Percentiles rank a stretch among this genome's conserved stretches.
phyloP scores from a whole-genome alignment of 257 asterid species.

The Nicotiana tabacum region DNA sequence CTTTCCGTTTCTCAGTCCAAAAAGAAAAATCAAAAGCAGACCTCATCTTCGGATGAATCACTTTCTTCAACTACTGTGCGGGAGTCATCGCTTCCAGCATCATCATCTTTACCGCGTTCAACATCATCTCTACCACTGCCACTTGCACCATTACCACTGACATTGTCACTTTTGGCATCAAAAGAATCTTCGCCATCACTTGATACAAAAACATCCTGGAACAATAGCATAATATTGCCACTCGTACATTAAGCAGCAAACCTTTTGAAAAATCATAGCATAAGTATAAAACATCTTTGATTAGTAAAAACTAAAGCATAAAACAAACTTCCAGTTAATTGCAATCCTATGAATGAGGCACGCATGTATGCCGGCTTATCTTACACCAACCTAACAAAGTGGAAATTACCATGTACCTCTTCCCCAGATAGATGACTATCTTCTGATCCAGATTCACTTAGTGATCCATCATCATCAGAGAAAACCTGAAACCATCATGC shows the following conservation, averaged over 20 bases:
- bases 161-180: conserved; percentile 5
- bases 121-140: conserved; percentile 16
- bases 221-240: conserved; percentile 3
- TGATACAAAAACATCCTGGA: conserved; percentile 48
- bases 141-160: conserved; percentile 14
- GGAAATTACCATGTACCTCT: conserved; percentile 47
- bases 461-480: conserved; percentile 38
- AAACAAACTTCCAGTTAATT: not conserved
- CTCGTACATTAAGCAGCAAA: not conserved
- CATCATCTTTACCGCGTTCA: conserved; percentile 18
- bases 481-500: conserved; percentile 30
- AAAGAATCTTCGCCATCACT: conserved; percentile 28
- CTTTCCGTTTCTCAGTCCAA: not conserved
- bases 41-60: conserved; percentile 90
- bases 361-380: not conserved
- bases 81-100: conserved; percentile 41
- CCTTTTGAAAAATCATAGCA: not conserved
- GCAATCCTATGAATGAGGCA: not conserved
- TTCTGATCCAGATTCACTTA: conserved; percentile 42
- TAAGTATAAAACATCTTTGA: not conserved
- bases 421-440: conserved; percentile 34
- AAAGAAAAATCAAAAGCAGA: conserved; percentile 17
- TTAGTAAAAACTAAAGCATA: not conserved
- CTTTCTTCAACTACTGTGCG: conserved; percentile 55
- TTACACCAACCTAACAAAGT: not conserved